Percentiles rank a stretch among this genome's conserved stretches.
These are phyloP conservation scores for Dalbergia cochinchinensis DNA, from an alignment of 306 rosid species.

Conservation along the genomic window DNA sequence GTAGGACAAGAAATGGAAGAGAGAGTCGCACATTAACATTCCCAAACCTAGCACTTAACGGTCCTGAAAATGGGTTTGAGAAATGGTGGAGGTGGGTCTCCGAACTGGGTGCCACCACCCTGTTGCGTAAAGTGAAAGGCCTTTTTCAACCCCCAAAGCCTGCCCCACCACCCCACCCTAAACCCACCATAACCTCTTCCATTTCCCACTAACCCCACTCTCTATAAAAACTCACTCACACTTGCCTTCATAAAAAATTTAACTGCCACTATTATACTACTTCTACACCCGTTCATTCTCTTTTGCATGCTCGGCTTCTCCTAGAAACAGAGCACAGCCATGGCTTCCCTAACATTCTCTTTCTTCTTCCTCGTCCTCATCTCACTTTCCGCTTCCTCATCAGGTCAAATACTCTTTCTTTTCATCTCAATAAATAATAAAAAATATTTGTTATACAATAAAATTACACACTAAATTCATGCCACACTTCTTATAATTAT, in stretches of 20 bases:
- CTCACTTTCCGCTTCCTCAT: conserved; percentile 38
- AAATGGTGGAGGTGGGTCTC: conserved; percentile 37
- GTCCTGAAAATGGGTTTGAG: conserved; percentile 39
- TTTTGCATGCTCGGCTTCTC: conserved; percentile 36
- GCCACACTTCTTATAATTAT: no score
- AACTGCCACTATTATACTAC: neutral
- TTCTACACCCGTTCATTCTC: neutral
- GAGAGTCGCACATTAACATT: conserved; percentile 8
- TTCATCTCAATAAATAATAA: no score
- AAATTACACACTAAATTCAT: no score
- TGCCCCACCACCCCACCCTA: conserved; percentile 22
- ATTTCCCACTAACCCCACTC: conserved; percentile 12
- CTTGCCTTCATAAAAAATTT: neutral
- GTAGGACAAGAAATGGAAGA: neutral
- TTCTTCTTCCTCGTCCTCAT: conserved; percentile 36
- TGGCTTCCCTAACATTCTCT: conserved; percentile 52
- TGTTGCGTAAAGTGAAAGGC: conserved; percentile 21
- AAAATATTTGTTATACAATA: no score
- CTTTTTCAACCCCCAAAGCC: neutral
- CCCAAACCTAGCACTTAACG: conserved; percentile 44
- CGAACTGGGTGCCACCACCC: conserved; percentile 31
- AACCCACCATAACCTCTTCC: no score
- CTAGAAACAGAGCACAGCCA: conserved; percentile 46
- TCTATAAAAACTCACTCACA: conserved; percentile 47
- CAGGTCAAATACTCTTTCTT: conserved; percentile 49